Evolutionary conservation across 805 yeast species (phyloP), one percentile per base, ranked within the genome.

Genomic region (Yamadazyma paraphyllophila): DNA sequence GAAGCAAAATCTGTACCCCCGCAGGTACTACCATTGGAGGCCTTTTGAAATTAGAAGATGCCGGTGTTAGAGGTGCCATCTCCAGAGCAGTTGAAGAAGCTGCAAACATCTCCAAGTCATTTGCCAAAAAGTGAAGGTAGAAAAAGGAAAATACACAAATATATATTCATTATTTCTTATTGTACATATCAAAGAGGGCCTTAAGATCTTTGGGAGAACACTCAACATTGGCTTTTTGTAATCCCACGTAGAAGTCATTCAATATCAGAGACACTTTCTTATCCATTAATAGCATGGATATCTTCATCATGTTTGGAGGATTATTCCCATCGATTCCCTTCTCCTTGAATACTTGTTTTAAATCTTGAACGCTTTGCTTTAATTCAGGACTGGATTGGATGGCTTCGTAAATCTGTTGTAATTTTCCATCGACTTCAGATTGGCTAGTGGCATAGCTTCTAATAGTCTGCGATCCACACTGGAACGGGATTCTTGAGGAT

Each of bases 11-110:
- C 7, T 90, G 97, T 62, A 94, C 99, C 0, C 99, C 99, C 17
- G 99, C 94, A 26, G 99, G 99, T 29, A 91, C 97, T 41, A 94
- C 99, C 3, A 94, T 94, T 62, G 96, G 96, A 8, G 99, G 99
- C 0, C 72, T 94, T 47, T 77, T 92, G 65, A 88, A 83, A 52
- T 82, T 94, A 85, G 99, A 94, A 71, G 96, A 89, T 54, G 81
- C 81, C 40, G 95, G 92, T 41, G 86, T 94, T 39, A 84, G 96
- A 69, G 78, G 88, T 38, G 92, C 89, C 17, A 85, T 94, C 57
- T 81, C 95, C 39, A 78, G 89, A 57, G 96, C 96, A 33, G 85
- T 94, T 20, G 89, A 88, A 64, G 96, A 89, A 62, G 92, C 97
- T 30, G 88, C 97, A n/a, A 77, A 77, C 48, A 85, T 90, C 45